phyloP scores from a whole-genome alignment of 129 eudicot species.

The Chrysanthemum seticuspe region DNA sequence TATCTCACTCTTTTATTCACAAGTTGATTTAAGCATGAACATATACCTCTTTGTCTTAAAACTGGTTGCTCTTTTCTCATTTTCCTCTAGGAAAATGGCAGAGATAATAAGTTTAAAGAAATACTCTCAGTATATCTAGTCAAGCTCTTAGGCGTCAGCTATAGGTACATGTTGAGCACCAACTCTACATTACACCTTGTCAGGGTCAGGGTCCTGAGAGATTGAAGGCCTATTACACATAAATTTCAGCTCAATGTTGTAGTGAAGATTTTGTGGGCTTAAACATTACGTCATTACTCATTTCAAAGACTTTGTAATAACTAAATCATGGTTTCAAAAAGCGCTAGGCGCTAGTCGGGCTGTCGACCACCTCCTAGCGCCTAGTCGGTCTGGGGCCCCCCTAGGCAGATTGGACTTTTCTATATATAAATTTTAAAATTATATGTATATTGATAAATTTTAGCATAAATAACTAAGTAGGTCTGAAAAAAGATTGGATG shows the following conservation, averaged over 20 bases:
- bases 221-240: neutral
- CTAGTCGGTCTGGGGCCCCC: too few relatives aligned
- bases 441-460: too few relatives aligned
- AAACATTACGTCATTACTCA: neutral
- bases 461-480: too few relatives aligned
- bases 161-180: conserved; percentile 1
- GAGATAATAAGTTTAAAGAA: neutral
- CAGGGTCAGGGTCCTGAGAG: neutral
- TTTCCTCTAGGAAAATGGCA: conserved; percentile 2
- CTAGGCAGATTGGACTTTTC: too few relatives aligned
- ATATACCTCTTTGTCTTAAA: conserved; percentile 1
- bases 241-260: neutral
- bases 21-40: conserved; percentile 5
- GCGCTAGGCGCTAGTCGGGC: too few relatives aligned
- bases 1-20: neutral
- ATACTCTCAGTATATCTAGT: neutral
- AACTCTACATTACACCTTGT: neutral
- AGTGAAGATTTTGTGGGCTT: neutral
- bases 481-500: too few relatives aligned
- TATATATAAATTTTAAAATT: too few relatives aligned
- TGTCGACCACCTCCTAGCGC: too few relatives aligned
- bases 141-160: neutral
- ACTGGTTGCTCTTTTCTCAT: neutral
- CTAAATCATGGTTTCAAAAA: neutral
- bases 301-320: conserved; percentile 7